A percentile compares a stretch with the other conserved stretches of the same genome.
phyloP scores from a whole-genome alignment of 2,329 filamentous ascomycete genomes.

The Diaporthe amygdali region DNA sequence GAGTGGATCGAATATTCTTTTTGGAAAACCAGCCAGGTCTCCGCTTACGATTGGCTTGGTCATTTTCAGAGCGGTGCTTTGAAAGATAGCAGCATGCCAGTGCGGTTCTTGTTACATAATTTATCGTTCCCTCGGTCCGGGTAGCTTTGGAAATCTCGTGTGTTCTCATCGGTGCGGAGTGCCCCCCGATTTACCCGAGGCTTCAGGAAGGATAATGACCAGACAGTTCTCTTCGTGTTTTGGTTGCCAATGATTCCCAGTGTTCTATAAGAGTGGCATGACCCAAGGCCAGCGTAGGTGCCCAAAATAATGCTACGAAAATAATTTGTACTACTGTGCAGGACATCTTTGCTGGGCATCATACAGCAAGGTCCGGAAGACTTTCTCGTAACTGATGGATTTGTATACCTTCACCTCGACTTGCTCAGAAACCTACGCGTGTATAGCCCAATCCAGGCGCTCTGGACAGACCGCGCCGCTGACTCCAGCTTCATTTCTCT shows the following conservation, averaged over 20 bases:
- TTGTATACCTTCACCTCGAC: background rate
- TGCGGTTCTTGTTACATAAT: background rate
- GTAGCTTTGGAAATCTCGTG: background rate
- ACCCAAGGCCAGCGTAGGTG: background rate
- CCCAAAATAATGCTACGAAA: background rate
- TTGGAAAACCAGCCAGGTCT: background rate
- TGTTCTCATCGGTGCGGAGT: background rate
- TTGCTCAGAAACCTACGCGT: no score
- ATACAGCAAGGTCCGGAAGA: background rate
- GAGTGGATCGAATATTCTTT: background rate
- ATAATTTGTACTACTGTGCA: background rate
- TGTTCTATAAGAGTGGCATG: no score
- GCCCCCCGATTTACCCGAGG: background rate
- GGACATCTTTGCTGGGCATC: no score
- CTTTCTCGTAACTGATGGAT: background rate
- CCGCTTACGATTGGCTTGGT: background rate
- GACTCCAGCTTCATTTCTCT: no score
- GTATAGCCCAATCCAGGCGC: no score
- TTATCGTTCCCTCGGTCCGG: background rate
- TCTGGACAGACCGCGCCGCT: no score
- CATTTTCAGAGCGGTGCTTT: slow-evolving; percentile 10
- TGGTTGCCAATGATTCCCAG: background rate
- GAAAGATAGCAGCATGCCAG: background rate
- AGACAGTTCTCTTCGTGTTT: background rate
- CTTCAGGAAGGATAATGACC: slow-evolving; percentile 5